Conservation (phyloP, 208 protist genomes). For the Leishmania mexicana region DNA sequence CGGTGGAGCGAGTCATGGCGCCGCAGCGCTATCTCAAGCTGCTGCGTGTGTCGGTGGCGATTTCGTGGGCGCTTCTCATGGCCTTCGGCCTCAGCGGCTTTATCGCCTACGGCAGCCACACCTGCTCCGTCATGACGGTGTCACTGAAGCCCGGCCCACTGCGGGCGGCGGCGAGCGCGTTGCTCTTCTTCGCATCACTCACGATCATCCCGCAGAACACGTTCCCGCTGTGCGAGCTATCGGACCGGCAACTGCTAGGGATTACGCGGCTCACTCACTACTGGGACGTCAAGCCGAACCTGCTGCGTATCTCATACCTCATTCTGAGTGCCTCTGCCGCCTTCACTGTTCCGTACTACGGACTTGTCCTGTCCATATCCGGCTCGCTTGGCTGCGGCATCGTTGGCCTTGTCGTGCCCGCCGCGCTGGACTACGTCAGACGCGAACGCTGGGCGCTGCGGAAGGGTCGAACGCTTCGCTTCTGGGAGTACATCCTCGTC, state of each 20-base stretch:
- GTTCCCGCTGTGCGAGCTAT: constrained; percentile 58
- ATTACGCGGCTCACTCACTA: constrained; percentile 40
- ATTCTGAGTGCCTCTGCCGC: constrained; percentile 36
- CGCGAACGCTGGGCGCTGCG: constrained; percentile 39
- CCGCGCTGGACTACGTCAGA: constrained; percentile 54
- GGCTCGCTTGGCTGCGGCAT: constrained; percentile 55
- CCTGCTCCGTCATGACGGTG: constrained; percentile 64
- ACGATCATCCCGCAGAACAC: constrained; percentile 56
- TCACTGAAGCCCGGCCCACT: constrained; percentile 44
- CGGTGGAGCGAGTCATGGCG: constrained; percentile 50
- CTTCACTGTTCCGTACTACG: constrained; percentile 58
- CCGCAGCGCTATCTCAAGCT: constrained; percentile 39
- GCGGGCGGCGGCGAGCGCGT: constrained; percentile 47
- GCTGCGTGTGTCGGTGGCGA: constrained; percentile 37
- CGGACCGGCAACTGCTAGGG: constrained; percentile 53
- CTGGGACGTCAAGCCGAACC: constrained; percentile 45
- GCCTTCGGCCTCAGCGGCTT: constrained; percentile 55
- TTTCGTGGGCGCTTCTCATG: constrained; percentile 33
- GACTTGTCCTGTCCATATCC: constrained; percentile 57
- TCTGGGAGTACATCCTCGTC: constrained; percentile 48
- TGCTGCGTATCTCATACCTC: constrained; percentile 43
- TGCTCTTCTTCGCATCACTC: constrained; percentile 59
- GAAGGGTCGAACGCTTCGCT: constrained; percentile 35
- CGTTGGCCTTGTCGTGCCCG: constrained; percentile 51
- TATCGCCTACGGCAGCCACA: constrained; percentile 46